Conservation (phyloP, 2,329 filamentous ascomycete genomes). For the Claviceps digitariae region DNA sequence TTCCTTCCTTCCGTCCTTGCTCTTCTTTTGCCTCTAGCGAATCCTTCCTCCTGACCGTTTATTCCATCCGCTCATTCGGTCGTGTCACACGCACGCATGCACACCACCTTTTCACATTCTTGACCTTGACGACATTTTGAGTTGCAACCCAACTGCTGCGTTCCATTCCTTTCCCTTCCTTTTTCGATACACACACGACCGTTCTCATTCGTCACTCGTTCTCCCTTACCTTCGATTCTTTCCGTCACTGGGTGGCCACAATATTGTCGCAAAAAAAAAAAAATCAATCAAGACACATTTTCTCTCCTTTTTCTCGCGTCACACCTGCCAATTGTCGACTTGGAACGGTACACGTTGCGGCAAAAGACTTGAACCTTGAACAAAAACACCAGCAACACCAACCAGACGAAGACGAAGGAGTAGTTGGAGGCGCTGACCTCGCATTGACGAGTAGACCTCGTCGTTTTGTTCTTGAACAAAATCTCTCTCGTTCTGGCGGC, state of each 20-base stretch:
- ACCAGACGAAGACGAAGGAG: background rate
- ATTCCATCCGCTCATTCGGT: background rate
- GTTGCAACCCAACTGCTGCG: background rate
- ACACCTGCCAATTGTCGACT: background rate
- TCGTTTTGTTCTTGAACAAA: background rate
- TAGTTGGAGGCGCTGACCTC: background rate
- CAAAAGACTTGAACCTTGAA: background rate
- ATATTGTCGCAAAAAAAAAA: background rate
- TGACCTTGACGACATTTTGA: background rate
- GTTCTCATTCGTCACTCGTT: background rate
- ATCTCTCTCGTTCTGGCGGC: background rate
- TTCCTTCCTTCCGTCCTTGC: background rate
- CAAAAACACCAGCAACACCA: background rate
- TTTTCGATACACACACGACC: background rate
- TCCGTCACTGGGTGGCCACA: conserved; percentile 5
- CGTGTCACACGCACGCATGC: background rate
- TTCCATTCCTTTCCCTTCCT: conserved; percentile 6
- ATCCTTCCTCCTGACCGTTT: background rate
- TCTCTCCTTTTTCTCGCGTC: background rate
- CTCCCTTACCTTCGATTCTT: background rate
- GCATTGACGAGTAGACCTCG: background rate
- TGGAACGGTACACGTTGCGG: background rate
- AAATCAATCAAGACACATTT: background rate
- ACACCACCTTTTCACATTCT: conserved; percentile 5
- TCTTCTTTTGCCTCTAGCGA: background rate